A percentile compares a stretch with the other conserved stretches of the same genome.
These are phyloP conservation scores for Solanum hybrid DNA, from an alignment of 305 asterid species.

Conservation along the genomic window DNA sequence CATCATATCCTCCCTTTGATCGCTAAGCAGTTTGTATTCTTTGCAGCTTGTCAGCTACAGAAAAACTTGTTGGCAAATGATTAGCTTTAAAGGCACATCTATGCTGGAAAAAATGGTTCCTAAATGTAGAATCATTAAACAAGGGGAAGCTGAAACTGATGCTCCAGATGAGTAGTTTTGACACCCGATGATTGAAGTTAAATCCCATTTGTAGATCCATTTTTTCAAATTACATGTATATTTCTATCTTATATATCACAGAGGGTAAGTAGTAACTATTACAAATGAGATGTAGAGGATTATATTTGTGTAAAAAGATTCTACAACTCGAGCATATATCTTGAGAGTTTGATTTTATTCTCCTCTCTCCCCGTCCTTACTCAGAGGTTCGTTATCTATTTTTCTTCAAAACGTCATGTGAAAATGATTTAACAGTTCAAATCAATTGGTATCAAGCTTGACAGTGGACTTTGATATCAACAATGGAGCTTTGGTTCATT, in stretches of 20 bases:
- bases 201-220: conserved; percentile 3
- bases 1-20: neutral
- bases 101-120: conserved; percentile 79
- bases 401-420: neutral
- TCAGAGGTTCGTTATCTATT: neutral
- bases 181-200: neutral
- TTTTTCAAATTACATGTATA: neutral
- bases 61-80: conserved; percentile 83
- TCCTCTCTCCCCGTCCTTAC: neutral
- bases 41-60: conserved; percentile 66
- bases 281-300: neutral
- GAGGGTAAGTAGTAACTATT: neutral
- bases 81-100: conserved; percentile 69
- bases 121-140: conserved; percentile 41
- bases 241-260: neutral
- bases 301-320: neutral
- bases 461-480: neutral
- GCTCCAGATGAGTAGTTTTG: conserved; percentile 16
- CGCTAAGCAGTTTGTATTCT: conserved; percentile 6
- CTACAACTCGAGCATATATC: neutral
- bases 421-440: neutral
- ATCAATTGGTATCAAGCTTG: neutral
- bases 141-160: conserved; percentile 34
- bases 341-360: neutral
- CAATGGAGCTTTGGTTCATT: neutral